phyloP scores from a whole-genome alignment of 1,139 yeast genomes.

The Lodderomyces elongisporus region DNA sequence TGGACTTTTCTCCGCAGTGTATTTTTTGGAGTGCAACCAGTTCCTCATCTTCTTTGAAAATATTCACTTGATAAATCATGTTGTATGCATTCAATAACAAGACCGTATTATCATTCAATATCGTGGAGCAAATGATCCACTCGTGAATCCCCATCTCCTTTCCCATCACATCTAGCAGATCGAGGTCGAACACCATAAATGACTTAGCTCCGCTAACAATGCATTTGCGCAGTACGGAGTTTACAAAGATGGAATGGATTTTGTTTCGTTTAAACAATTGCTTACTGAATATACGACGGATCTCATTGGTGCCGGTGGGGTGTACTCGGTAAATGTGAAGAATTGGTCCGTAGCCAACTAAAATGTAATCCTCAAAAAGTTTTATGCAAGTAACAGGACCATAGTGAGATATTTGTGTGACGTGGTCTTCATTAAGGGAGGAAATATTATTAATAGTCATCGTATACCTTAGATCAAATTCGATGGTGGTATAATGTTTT shows the following conservation, averaged over 20 bases:
- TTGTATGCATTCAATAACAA: conserved; percentile 80
- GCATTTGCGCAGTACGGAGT: conserved; percentile 28
- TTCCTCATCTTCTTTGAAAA: conserved; percentile 18
- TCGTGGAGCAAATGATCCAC: conserved; percentile 68
- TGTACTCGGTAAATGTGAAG: conserved; percentile 47
- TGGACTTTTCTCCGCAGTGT: conserved; percentile 68
- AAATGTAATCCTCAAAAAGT: conserved; percentile 34
- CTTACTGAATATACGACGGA: conserved; percentile 33
- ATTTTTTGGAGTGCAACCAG: conserved; percentile 34
- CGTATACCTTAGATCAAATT: too few species aligned
- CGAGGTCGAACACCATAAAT: conserved; percentile 35
- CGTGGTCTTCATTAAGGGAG: conserved; percentile 18
- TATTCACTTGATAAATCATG: conserved; percentile 46
- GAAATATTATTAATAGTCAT: conserved; percentile 12
- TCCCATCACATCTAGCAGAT: neutral
- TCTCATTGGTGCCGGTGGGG: conserved; percentile 15
- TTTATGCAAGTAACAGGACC: conserved; percentile 74
- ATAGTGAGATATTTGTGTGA: conserved; percentile 38
- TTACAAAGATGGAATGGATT: conserved; percentile 58
- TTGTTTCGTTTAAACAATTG: conserved; percentile 65
- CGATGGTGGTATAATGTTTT: too few species aligned
- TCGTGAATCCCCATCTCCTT: conserved; percentile 57
- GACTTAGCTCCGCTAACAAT: conserved; percentile 74
- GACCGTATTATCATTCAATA: conserved; percentile 32
- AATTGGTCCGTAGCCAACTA: conserved; percentile 75